Base-by-base conservation (phyloP, 495 filamentous ascomycete species). In the Xylaria palmicola region DNA sequence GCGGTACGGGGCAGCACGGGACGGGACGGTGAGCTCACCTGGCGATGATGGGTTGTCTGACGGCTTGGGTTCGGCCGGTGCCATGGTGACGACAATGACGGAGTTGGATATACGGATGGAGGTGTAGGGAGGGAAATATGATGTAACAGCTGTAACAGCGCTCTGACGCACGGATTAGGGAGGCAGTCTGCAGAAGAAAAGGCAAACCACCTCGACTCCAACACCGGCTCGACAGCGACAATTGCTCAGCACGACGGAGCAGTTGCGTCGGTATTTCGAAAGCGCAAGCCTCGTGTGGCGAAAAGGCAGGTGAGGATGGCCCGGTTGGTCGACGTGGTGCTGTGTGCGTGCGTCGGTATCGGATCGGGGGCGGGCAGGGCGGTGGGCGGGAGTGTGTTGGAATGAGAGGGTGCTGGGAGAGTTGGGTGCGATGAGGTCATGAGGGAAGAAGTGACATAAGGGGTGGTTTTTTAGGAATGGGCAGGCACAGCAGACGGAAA, bases 391-490 rank as follows among this genome's bases (percentile, higher is more conserved):
- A 54, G 60, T 63, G 54, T 47, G 55, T 61, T 66, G 47, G 59
- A 58, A 56, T 52, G 65, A 62, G 59, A 60, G 68, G 58, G 65
- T 68, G 64, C 62, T 64, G 67, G 63, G 59, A 72, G 65, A 72
- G 64, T 62, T 67, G 67, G 69, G 49, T 62, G 67, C 69, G 69
- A 72, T 72, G 69, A 72, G 69, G 69, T 72, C 69, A 72, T 72
- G 69, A 71, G 69, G 69, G 67, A 72, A 72, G 69, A 72, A 72
- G 69, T 72, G 69, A 72, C 69, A 72, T 72, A 72, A 72, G 69
- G 67, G 69, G 64, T 72, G 69, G 69, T 72, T 72, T 71, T 69
- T 67, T 68, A 65, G 68, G 67, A 67, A 69, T 51, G 65, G 65
- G 63, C 65, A 67, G 59, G 67, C 69, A 72, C 69, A 72, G 69